Evolutionary conservation across 306 rosid species (phyloP).

Genomic region (Trichosanthes truncata): DNA sequence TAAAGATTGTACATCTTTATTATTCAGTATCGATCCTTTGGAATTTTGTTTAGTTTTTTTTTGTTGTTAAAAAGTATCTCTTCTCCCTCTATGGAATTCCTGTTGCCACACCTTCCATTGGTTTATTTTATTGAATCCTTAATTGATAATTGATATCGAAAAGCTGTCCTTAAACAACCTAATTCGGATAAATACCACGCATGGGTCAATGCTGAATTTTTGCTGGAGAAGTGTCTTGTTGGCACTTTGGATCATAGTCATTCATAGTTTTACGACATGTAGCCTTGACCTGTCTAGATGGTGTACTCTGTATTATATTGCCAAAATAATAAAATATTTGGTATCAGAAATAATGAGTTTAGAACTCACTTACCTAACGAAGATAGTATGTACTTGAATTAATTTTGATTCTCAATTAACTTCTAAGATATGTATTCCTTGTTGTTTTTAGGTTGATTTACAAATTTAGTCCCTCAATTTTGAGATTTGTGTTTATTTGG

Average conservation of each 20-base stretch:
- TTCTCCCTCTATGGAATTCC: background rate
- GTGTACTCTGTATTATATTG: background rate
- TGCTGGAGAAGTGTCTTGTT: slow-evolving; percentile 79
- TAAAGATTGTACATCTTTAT: slow-evolving; percentile 88
- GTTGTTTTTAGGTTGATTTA: no score
- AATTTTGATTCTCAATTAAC: background rate
- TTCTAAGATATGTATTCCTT: background rate
- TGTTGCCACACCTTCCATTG: background rate
- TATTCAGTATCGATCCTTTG: slow-evolving; percentile 94
- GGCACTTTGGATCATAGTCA: slow-evolving; percentile 54
- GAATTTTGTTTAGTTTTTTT: slow-evolving; percentile 8
- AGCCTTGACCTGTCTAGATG: background rate
- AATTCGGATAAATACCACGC: slow-evolving; percentile 83
- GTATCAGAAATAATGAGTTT: background rate
- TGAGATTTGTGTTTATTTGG: no score
- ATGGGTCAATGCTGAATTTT: slow-evolving; percentile 85
- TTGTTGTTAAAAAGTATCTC: background rate
- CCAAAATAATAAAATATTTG: background rate
- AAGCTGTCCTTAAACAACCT: background rate
- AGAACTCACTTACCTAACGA: no score
- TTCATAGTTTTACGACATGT: background rate
- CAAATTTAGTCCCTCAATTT: no score
- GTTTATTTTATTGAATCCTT: background rate
- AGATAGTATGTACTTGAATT: background rate
- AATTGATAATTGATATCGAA: background rate